Conservation (phyloP, 192 early-diverging fungal genomes). For the Coemansia furcata region DNA sequence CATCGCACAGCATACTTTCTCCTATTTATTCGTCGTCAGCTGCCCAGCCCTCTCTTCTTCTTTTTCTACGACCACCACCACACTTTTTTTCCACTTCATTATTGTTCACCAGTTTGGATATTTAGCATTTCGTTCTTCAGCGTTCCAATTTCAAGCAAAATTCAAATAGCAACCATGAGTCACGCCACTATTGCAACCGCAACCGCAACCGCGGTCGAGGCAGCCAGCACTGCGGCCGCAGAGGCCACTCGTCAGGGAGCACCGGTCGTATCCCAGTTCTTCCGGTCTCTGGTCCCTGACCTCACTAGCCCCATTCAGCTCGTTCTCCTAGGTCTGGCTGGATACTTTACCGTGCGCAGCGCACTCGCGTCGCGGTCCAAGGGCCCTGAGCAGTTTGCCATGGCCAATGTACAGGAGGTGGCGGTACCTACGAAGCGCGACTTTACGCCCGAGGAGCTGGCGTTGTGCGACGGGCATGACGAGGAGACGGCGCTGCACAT, state of each 20-base stretch:
- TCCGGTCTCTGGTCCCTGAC: conserved; percentile 16
- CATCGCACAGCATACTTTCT: not conserved
- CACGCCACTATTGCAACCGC: conserved; percentile 1
- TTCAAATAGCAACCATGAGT: not conserved
- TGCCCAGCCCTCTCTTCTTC: not conserved
- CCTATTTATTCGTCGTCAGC: not conserved
- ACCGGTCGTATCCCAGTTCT: not conserved
- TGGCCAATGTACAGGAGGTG: conserved; percentile 20
- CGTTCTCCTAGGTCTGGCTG: conserved; percentile 14
- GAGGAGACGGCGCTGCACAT: conserved; percentile 65
- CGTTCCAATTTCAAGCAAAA: not conserved
- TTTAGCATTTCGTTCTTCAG: not conserved
- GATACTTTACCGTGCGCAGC: conserved; percentile 39
- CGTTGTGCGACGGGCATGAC: conserved; percentile 68
- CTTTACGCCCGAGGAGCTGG: conserved; percentile 77
- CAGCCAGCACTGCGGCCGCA: not conserved
- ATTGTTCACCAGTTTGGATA: not conserved
- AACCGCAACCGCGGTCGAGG: not conserved
- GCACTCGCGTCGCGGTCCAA: not conserved
- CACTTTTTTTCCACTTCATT: not conserved
- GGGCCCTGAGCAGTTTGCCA: conserved; percentile 26
- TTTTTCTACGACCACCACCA: not conserved
- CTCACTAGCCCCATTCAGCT: conserved; percentile 25
- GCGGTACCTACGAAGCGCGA: conserved; percentile 47
- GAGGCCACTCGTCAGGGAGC: not conserved